Conservation (phyloP, 2,329 filamentous ascomycete genomes). For the Cercospora sp. region DNA sequence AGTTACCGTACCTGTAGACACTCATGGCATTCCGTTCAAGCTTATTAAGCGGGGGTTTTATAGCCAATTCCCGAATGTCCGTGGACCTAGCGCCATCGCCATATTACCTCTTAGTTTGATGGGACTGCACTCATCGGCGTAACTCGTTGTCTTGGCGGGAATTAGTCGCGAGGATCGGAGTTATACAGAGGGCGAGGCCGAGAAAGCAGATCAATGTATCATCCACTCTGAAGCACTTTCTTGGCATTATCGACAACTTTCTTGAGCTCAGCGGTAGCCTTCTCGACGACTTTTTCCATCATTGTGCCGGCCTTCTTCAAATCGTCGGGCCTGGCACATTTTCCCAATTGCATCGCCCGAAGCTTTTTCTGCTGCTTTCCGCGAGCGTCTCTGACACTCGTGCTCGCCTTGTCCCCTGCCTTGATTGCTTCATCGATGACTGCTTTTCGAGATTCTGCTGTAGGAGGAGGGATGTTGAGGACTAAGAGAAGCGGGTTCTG, state of each 20-base stretch:
- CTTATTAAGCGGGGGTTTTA: background rate
- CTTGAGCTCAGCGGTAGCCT: conserved; percentile 51
- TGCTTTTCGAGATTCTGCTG: conserved; percentile 52
- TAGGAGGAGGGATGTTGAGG: conserved; percentile 59
- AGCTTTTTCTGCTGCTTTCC: conserved; percentile 53
- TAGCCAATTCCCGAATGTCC: background rate
- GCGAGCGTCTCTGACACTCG: conserved; percentile 46
- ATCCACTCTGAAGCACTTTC: conserved; percentile 46
- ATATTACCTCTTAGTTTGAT: background rate
- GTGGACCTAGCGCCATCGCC: background rate
- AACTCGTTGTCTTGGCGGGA: background rate
- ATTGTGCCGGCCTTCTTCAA: conserved; percentile 50
- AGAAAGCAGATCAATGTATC: background rate
- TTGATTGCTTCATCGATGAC: conserved; percentile 40
- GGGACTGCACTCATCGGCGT: background rate
- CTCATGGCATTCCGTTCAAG: too few relatives aligned
- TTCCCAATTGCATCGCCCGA: conserved; percentile 46
- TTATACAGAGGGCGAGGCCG: background rate
- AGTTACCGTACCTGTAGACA: too few relatives aligned
- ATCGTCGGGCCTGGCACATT: conserved; percentile 50
- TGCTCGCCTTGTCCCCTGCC: conserved; percentile 47
- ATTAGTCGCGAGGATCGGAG: background rate
- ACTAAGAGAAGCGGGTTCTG: conserved; percentile 54
- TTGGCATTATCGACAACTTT: conserved; percentile 51
- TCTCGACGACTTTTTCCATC: conserved; percentile 56